phyloP scores from a whole-genome alignment of 1,284 basidiomycete species.

The Heimioporus retisporus region DNA sequence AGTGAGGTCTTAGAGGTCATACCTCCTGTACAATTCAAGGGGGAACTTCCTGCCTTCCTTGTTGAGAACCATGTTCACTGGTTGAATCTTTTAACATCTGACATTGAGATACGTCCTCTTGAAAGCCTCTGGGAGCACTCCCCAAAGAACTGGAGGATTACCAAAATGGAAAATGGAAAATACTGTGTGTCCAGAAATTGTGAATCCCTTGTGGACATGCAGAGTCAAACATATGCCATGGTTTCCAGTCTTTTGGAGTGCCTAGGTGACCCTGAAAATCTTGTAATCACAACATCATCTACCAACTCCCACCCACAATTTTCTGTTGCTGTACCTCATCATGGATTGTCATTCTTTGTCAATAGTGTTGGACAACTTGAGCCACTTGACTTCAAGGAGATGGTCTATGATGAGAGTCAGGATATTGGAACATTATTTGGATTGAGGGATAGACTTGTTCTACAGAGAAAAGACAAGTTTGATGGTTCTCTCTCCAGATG shows the following conservation, averaged over 20 bases:
- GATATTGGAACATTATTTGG: too few species aligned
- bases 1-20: slow-evolving; percentile 43
- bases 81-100: slow-evolving; percentile 39
- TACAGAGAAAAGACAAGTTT: too few species aligned
- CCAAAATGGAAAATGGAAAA: neutral
- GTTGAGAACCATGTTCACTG: slow-evolving; percentile 48
- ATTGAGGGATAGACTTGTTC: too few species aligned
- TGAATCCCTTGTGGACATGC: slow-evolving; percentile 36
- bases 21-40: slow-evolving; percentile 39
- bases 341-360: slow-evolving; percentile 34
- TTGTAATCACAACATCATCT: slow-evolving; percentile 29
- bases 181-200: slow-evolving; percentile 23
- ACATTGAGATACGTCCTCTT: slow-evolving; percentile 21
- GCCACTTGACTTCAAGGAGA: neutral
- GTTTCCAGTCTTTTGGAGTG: slow-evolving; percentile 35
- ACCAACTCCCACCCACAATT: neutral
- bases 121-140: slow-evolving; percentile 41
- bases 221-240: slow-evolving; percentile 41
- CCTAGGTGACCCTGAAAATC: slow-evolving; percentile 42
- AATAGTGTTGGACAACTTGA: slow-evolving; percentile 28
- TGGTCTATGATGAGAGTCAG: too few species aligned
- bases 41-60: slow-evolving; percentile 50
- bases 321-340: slow-evolving; percentile 53
- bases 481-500: too few species aligned
- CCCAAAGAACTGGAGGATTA: slow-evolving; percentile 24